Evolutionary conservation across 2,329 filamentous ascomycete genomes (phyloP).

Genomic region (Sclerotinia spermophila): DNA sequence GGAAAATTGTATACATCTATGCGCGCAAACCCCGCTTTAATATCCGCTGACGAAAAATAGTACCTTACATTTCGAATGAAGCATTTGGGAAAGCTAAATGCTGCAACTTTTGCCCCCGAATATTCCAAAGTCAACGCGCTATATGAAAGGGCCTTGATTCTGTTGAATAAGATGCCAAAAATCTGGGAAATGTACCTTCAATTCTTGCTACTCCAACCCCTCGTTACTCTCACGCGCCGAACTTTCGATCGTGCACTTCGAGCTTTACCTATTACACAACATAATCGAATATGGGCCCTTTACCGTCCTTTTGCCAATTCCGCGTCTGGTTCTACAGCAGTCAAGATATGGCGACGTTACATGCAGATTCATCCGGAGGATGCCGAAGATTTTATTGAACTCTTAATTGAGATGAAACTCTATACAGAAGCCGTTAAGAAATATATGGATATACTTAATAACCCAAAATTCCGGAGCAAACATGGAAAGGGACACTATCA

Average conservation of each 20-base stretch:
- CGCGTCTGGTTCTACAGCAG: slow-evolving; percentile 81
- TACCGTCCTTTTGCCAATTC: slow-evolving; percentile 91
- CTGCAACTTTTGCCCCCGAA: slow-evolving; percentile 72
- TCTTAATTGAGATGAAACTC: slow-evolving; percentile 73
- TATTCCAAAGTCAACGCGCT: slow-evolving; percentile 92
- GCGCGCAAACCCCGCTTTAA: neutral
- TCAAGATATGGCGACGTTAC: slow-evolving; percentile 92
- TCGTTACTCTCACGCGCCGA: slow-evolving; percentile 79
- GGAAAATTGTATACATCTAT: slow-evolving; percentile 70
- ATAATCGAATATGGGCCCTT: slow-evolving; percentile 90
- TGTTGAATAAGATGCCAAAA: slow-evolving; percentile 97
- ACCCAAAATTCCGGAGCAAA: slow-evolving; percentile 86
- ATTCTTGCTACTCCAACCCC: slow-evolving; percentile 87
- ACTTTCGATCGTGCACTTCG: slow-evolving; percentile 91
- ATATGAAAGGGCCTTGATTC: slow-evolving; percentile 86
- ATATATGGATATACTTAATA: slow-evolving; percentile 90
- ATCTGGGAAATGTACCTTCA: slow-evolving; percentile 98
- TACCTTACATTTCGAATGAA: slow-evolving; percentile 83
- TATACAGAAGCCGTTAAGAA: slow-evolving; percentile 89
- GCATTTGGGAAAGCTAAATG: slow-evolving; percentile 78
- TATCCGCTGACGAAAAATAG: slow-evolving; percentile 41
- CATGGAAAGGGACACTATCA: slow-evolving; percentile 93
- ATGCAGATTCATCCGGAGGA: slow-evolving; percentile 97
- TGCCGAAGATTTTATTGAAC: slow-evolving; percentile 89
- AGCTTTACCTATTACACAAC: slow-evolving; percentile 88